Percentiles rank a stretch among this genome's conserved stretches.
Conservation (phyloP, 2,329 filamentous ascomycete species). For the Teratosphaeria nubilosa region DNA sequence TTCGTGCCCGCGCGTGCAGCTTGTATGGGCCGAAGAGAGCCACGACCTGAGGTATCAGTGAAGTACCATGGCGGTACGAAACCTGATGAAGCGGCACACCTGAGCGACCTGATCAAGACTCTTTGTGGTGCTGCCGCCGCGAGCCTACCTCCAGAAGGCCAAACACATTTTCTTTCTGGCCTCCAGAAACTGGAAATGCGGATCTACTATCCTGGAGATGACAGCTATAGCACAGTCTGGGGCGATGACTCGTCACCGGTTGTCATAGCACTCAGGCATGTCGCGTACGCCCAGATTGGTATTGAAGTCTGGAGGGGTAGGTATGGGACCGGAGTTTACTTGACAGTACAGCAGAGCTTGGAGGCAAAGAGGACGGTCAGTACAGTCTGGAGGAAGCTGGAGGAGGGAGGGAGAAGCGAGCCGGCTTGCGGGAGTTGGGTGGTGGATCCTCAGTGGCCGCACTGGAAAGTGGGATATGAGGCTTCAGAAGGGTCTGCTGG, state of each 20-base stretch:
- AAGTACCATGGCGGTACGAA: slow-evolving; percentile 11
- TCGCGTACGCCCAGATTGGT: slow-evolving; percentile 28
- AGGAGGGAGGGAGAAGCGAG: slow-evolving; percentile 17
- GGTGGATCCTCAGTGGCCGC: slow-evolving; percentile 23
- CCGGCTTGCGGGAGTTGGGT: slow-evolving; percentile 21
- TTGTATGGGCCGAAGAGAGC: slow-evolving; percentile 4
- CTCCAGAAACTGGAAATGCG: slow-evolving; percentile 28
- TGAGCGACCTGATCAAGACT: slow-evolving; percentile 24
- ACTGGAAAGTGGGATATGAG: slow-evolving; percentile 8
- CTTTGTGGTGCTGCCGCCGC: slow-evolving; percentile 20
- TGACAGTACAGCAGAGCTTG: slow-evolving; percentile 13
- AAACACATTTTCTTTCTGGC: not conserved
- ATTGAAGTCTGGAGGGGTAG: slow-evolving; percentile 26
- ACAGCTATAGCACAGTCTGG: slow-evolving; percentile 30
- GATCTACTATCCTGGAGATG: slow-evolving; percentile 30
- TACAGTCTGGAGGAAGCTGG: slow-evolving; percentile 23
- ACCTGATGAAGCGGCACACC: slow-evolving; percentile 19
- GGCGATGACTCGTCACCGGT: slow-evolving; percentile 28
- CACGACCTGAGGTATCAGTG: slow-evolving; percentile 1
- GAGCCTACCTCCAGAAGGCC: slow-evolving; percentile 3
- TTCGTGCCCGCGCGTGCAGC: slow-evolving; percentile 13
- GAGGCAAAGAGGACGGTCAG: slow-evolving; percentile 15
- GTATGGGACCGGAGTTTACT: slow-evolving; percentile 23
- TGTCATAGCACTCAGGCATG: slow-evolving; percentile 27
- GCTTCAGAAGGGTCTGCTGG: not conserved